Conservation (phyloP, 2,329 filamentous ascomycete genomes). For the Aspergillus luchuensis region DNA sequence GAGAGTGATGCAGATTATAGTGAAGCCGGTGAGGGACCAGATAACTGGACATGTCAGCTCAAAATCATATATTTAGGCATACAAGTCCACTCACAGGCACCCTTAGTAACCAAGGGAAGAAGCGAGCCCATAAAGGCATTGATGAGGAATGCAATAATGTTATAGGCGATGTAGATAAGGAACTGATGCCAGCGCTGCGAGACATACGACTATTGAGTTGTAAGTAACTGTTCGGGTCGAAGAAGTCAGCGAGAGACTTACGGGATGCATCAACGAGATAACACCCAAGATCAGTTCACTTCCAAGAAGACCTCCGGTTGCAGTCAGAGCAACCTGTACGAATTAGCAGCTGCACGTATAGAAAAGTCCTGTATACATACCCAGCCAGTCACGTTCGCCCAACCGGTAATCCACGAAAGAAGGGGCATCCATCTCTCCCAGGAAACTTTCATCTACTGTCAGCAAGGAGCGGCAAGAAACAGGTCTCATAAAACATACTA, state of each 20-base stretch:
- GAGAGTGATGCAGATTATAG: conserved; percentile 69
- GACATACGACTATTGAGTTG: conserved; percentile 47
- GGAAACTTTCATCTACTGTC: conserved; percentile 45
- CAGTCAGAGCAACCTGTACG: conserved; percentile 58
- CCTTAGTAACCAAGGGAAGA: conserved; percentile 67
- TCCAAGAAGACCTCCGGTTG: conserved; percentile 67
- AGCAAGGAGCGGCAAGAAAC: not conserved
- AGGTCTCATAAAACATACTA: conserved; percentile 39
- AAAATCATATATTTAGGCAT: not conserved
- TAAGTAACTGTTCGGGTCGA: not conserved
- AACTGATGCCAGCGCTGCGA: conserved; percentile 70
- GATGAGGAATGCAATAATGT: conserved; percentile 61
- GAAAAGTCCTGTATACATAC: conserved; percentile 39
- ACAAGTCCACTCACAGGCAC: conserved; percentile 51
- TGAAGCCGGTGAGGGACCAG: conserved; percentile 70
- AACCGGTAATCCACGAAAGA: conserved; percentile 71
- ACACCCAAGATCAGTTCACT: conserved; percentile 68
- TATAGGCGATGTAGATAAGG: conserved; percentile 69
- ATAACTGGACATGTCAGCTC: conserved; percentile 47
- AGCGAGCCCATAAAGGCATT: conserved; percentile 66
- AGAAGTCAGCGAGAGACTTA: conserved; percentile 19
- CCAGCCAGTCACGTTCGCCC: conserved; percentile 71
- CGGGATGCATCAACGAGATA: conserved; percentile 62
- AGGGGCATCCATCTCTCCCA: conserved; percentile 63
- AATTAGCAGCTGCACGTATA: conserved; percentile 20